Conservation (phyloP, 257 asterid genomes). For the Plantago elongata region DNA sequence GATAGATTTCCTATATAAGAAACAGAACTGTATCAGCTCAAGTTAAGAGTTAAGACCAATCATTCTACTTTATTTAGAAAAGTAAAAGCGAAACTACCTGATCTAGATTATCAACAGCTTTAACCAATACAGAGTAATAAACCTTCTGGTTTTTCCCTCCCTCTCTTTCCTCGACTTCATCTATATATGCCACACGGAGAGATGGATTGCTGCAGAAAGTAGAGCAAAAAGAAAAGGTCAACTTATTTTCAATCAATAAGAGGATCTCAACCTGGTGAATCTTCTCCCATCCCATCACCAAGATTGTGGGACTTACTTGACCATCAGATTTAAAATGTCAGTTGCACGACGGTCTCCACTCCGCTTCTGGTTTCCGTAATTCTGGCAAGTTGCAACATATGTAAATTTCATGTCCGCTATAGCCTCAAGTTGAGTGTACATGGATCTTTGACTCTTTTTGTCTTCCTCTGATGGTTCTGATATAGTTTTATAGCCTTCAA, state of each 20-base stretch:
- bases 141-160: constrained; percentile 45
- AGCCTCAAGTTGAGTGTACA: constrained; percentile 57
- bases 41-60: neutral
- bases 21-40: neutral
- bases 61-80: neutral
- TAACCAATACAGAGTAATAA: constrained; percentile 52
- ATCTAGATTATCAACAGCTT: constrained; percentile 57
- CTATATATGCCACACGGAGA: constrained; percentile 83
- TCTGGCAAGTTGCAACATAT: constrained; percentile 81
- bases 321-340: constrained; percentile 56
- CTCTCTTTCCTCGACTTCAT: constrained; percentile 72
- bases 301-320: constrained; percentile 35
- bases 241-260: neutral
- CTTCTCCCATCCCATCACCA: neutral
- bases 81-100: constrained; percentile 29
- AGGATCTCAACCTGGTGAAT: neutral
- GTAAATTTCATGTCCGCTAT: constrained; percentile 93
- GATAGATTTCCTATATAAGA: constrained; percentile 40
- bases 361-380: constrained; percentile 81
- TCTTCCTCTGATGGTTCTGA: constrained; percentile 44
- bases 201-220: constrained; percentile 51
- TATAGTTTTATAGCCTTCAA: constrained; percentile 91
- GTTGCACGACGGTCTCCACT: constrained; percentile 83
- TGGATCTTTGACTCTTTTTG: constrained; percentile 51
- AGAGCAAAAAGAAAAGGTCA: neutral